Evolutionary conservation across 2,329 filamentous ascomycete genomes (phyloP), one percentile per base, ranked within the genome.

Genomic region (Aspergillus transmontanensis): DNA sequence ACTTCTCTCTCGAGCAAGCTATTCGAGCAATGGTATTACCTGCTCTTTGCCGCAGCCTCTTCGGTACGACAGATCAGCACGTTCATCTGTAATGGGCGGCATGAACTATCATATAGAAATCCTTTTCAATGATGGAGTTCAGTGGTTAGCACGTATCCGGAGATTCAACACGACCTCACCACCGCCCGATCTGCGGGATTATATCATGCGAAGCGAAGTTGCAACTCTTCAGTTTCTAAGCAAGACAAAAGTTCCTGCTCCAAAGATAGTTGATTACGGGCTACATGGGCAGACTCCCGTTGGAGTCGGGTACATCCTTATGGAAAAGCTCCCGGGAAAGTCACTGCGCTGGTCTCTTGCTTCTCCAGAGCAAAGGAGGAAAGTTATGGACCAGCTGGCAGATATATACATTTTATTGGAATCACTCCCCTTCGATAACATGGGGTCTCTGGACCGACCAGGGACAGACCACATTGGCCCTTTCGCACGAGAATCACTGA

Each of bases 61-160:
- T 39, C 65, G 71, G n/a, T 79, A 81, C 72, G 73, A 80, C 60
- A 69, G 67, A 68, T 65, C 66, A 4, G 76, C 64, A 26, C 72
- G 69, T 54, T 75, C 68, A 43, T 76, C 77, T 6, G 73, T 81
- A 0, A 83, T 83, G 77, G 80, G 79, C 1, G 78, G 79, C 3
- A 80, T 79, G 76, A 82, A 83, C 64, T 83, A 79, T 66, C 79
- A 83, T 63, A 65, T 80, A 46, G 75, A 80, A 43, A 67, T 83
- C 57, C 61, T 56, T 7, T 84, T 84, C 63, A 1, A 23, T 23
- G 74, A 80, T 66, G 78, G 78, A 46, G 64, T 80, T 30, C 71
- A 64, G 53, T 83, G 80, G 81, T 71, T 83, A 2, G 78, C 79
- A 21, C 75, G 81, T 14, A 76, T 83, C 55, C 78, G 77, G 57